Conservation (phyloP, 2,329 filamentous ascomycete species). For the Didymella lethalis region DNA sequence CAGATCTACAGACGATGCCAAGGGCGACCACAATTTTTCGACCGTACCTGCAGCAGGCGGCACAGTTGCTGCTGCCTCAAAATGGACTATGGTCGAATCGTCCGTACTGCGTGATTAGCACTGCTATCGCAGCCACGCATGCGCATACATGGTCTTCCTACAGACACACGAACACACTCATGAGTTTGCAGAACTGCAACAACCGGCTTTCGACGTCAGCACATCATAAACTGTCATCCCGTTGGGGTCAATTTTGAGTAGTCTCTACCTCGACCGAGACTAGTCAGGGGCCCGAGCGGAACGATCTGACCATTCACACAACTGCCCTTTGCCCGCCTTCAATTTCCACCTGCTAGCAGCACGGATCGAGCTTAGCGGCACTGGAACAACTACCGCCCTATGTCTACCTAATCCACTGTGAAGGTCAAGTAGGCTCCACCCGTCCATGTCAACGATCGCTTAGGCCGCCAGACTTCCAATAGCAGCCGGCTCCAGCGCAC, state of each 20-base stretch:
- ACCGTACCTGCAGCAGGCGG: conserved; percentile 4
- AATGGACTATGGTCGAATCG: neutral
- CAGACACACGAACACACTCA: neutral
- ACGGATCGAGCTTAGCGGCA: neutral
- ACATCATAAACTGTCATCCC: neutral
- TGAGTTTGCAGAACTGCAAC: neutral
- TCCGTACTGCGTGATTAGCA: neutral
- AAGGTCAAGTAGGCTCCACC: neutral
- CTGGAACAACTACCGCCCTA: neutral
- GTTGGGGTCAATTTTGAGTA: neutral
- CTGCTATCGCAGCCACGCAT: neutral
- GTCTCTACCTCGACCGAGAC: neutral
- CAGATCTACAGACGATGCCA: neutral
- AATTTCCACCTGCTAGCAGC: neutral
- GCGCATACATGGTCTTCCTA: too few species aligned
- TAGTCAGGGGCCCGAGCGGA: neutral
- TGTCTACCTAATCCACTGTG: neutral
- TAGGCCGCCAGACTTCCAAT: neutral
- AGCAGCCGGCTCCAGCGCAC: neutral
- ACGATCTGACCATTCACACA: neutral
- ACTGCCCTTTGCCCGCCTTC: neutral
- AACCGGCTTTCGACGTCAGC: neutral
- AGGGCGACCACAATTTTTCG: neutral
- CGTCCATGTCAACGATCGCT: neutral
- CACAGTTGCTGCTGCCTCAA: neutral